Conservation (phyloP, 257 asterid species). For the Plantago ovata region DNA sequence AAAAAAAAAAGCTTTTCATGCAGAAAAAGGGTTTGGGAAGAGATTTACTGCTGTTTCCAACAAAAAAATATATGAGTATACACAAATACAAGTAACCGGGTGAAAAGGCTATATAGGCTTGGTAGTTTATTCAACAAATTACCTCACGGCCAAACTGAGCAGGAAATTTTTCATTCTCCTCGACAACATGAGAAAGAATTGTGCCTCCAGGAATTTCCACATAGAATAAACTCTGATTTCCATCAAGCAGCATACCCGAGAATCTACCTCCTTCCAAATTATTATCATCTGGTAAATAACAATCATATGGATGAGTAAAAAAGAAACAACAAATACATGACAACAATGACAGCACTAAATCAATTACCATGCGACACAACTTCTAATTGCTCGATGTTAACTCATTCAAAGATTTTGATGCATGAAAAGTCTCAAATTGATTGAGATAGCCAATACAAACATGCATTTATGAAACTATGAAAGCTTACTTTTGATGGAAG, state of each 20-base stretch:
- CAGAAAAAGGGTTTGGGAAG: too few species aligned
- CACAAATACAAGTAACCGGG: conserved; percentile 1
- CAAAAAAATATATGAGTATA: background rate
- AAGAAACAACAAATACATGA: background rate
- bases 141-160: conserved; percentile 98
- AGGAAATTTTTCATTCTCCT: conserved; percentile 83
- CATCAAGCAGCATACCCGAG: conserved; percentile 50
- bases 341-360: background rate
- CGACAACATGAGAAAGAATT: conserved; percentile 59
- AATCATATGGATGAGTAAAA: conserved; percentile 21
- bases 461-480: conserved; percentile 1
- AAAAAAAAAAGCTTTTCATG: too few species aligned
- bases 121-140: conserved; percentile 22
- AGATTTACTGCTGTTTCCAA: too few species aligned
- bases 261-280: conserved; percentile 47
- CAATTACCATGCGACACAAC: background rate
- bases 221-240: conserved; percentile 69
- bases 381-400: background rate
- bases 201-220: conserved; percentile 88
- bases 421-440: conserved; percentile 9
- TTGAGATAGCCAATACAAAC: conserved; percentile 6
- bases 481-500: conserved; percentile 52
- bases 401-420: background rate
- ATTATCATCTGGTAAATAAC: conserved; percentile 38
- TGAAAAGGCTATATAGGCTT: conserved; percentile 5